Percentiles rank a stretch among this genome's conserved stretches.
These are phyloP conservation scores for Voacanga thouarsii DNA, from an alignment of 257 asterid species.

Conservation along the genomic window DNA sequence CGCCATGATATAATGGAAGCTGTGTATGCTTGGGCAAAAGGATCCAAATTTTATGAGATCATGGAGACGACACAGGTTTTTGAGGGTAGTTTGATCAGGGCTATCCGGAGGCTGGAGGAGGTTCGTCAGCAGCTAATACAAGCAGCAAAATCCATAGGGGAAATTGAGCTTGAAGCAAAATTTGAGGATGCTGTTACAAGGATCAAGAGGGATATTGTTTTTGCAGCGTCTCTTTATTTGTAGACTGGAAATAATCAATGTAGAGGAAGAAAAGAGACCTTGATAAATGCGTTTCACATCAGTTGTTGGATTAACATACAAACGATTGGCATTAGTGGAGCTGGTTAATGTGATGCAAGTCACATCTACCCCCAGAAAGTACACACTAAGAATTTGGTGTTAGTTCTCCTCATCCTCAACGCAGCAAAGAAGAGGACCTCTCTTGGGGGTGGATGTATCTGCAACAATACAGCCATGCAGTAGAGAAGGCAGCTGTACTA, in stretches of 20 bases:
- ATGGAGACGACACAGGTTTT: slow-evolving; percentile 93
- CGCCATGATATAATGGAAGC: slow-evolving; percentile 98
- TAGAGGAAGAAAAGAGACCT: not conserved
- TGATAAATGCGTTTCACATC: not conserved
- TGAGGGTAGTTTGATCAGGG: slow-evolving; percentile 98
- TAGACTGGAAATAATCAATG: slow-evolving; percentile 21
- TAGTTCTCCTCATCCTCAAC: not conserved
- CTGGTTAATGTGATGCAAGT: too few species aligned
- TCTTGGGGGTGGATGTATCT: not conserved
- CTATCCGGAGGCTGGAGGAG: slow-evolving; percentile 94
- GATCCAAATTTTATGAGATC: slow-evolving; percentile 84
- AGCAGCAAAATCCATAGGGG: slow-evolving; percentile 93
- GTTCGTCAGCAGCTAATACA: slow-evolving; percentile 89
- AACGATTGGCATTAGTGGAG: not conserved
- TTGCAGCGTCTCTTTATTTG: slow-evolving; percentile 92
- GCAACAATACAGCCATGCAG: not conserved
- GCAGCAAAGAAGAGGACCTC: not conserved
- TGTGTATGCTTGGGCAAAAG: slow-evolving; percentile 87
- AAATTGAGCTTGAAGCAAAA: slow-evolving; percentile 73
- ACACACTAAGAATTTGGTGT: too few species aligned
- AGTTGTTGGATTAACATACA: not conserved
- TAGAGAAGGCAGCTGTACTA: not conserved
- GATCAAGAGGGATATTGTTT: slow-evolving; percentile 97
- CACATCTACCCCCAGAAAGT: not conserved
- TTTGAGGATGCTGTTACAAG: slow-evolving; percentile 86